A percentile compares a stretch with the other conserved stretches of the same genome.
Conservation (phyloP, 2,329 filamentous ascomycete genomes). For the Huntiella omanensis region DNA sequence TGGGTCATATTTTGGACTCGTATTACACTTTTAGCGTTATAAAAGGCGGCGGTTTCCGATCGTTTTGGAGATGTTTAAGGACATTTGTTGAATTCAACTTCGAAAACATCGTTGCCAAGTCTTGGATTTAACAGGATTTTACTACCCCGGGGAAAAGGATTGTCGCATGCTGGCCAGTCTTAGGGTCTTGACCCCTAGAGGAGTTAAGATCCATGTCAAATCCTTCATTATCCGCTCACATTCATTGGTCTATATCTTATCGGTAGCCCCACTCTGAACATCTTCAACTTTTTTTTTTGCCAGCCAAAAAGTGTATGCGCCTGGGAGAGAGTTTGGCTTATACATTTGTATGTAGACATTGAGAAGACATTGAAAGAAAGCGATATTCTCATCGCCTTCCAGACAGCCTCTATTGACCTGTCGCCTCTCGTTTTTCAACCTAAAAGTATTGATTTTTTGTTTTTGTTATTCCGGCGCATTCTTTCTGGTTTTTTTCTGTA, state of each 20-base stretch:
- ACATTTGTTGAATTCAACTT: too few species aligned
- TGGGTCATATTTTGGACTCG: too few species aligned
- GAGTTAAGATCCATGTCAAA: not conserved
- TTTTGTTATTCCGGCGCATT: not conserved
- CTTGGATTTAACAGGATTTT: too few species aligned
- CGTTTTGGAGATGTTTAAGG: too few species aligned
- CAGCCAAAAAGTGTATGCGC: not conserved
- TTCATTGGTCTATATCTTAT: constrained; percentile 9
- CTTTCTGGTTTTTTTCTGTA: constrained; percentile 2
- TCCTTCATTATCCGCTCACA: not conserved
- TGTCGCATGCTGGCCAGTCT: too few species aligned
- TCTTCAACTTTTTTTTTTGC: constrained; percentile 8
- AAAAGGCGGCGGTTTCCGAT: too few species aligned
- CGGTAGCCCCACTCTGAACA: constrained; percentile 4
- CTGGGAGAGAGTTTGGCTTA: not conserved
- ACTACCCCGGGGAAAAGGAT: too few species aligned
- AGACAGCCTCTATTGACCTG: not conserved
- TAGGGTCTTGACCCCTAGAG: not conserved
- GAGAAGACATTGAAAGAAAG: not conserved
- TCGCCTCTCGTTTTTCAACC: not conserved
- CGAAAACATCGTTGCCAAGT: too few species aligned
- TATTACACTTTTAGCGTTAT: too few species aligned
- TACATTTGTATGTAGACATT: not conserved
- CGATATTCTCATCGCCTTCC: not conserved
- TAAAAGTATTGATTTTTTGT: constrained; percentile 2